Evolutionary conservation across 208 protist species (phyloP).

Genomic region (Strigomonas culicis): DNA sequence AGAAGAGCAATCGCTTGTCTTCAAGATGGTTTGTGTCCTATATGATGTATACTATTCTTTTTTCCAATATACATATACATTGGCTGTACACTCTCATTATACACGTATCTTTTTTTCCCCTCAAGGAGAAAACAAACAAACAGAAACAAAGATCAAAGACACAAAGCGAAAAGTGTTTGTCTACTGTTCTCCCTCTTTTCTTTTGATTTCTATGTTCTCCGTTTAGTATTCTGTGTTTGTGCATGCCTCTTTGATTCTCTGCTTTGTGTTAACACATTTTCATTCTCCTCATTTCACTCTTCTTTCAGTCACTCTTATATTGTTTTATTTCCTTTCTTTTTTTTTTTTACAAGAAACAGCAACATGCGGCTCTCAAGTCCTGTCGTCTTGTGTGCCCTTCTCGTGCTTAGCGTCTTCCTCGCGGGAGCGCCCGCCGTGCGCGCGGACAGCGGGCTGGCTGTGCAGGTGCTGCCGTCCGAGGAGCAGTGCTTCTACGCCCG

Average conservation of each 20-base stretch:
- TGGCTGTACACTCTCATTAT: neutral
- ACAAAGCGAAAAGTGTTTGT: neutral
- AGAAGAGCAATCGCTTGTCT: too few species aligned
- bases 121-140: conserved; percentile 1
- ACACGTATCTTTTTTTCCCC: neutral
- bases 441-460: conserved; percentile 41
- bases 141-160: neutral
- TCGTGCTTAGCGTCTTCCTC: conserved; percentile 23
- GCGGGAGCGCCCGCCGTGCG: neutral
- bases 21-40: too few species aligned
- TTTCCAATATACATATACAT: too few species aligned
- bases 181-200: neutral
- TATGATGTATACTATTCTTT: too few species aligned
- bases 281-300: conserved; percentile 8
- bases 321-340: conserved; percentile 13
- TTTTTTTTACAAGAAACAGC: neutral
- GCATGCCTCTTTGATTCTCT: neutral
- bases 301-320: neutral
- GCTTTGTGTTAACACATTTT: neutral
- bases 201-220: neutral
- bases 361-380: neutral
- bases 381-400: conserved; percentile 8
- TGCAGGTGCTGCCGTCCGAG: conserved; percentile 41
- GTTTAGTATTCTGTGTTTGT: neutral
- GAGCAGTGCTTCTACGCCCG: conserved; percentile 81